Percentiles rank a stretch among this genome's conserved stretches.
phyloP scores from a whole-genome alignment of 306 rosid genomes.

The Casuarina glauca region DNA sequence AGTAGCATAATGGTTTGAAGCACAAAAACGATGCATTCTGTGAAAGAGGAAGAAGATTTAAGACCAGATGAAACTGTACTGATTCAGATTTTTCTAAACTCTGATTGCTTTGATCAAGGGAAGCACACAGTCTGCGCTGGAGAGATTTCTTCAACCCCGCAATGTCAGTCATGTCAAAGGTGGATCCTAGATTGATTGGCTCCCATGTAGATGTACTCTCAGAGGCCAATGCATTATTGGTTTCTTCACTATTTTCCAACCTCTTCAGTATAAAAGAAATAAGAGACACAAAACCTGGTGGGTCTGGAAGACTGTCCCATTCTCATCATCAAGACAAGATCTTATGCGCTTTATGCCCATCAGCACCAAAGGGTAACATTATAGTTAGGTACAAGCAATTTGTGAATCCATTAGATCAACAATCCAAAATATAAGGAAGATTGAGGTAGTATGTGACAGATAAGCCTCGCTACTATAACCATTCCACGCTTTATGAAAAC shows the following conservation, averaged over 20 bases:
- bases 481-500: not conserved
- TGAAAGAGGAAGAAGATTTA: conserved; percentile 5
- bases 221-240: conserved; percentile 23
- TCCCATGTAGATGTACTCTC: conserved; percentile 33
- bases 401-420: not conserved
- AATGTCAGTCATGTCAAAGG: conserved; percentile 28
- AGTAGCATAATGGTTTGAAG: not conserved
- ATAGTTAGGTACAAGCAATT: conserved; percentile 5
- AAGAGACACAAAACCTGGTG: conserved; percentile 72
- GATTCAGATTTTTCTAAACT: conserved; percentile 39
- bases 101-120: conserved; percentile 36
- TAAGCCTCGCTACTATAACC: not conserved
- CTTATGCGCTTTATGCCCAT: conserved; percentile 33
- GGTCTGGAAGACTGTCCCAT: conserved; percentile 37
- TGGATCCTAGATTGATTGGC: conserved; percentile 23
- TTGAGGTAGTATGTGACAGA: not conserved
- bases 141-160: conserved; percentile 23
- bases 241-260: conserved; percentile 39
- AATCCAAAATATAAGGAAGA: not conserved
- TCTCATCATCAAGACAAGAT: conserved; percentile 21
- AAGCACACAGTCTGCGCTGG: conserved; percentile 61
- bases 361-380: conserved; percentile 35
- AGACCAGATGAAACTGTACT: conserved; percentile 48
- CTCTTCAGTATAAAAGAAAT: conserved; percentile 61
- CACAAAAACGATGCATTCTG: not conserved